phyloP scores from a whole-genome alignment of 805 yeast genomes.

The Barnettozyma siamensis region DNA sequence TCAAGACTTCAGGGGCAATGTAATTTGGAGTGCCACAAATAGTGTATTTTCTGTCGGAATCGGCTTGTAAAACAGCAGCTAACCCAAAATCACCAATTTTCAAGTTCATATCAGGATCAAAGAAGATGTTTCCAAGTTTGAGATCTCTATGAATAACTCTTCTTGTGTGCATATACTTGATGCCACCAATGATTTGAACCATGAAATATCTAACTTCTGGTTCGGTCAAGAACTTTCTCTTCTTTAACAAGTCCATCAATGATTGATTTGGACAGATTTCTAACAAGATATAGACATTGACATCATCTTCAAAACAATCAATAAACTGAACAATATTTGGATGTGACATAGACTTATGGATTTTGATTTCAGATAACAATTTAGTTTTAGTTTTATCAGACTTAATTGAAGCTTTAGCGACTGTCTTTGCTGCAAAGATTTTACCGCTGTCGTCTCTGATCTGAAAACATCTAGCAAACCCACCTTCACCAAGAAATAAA shows the following conservation, averaged over 20 bases:
- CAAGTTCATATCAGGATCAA: constrained; percentile 89
- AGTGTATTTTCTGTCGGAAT: constrained; percentile 76
- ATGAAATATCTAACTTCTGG: constrained; percentile 87
- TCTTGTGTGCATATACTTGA: constrained; percentile 85
- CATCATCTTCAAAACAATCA: constrained; percentile 96
- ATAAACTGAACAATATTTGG: constrained; percentile 86
- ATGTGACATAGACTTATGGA: constrained; percentile 86
- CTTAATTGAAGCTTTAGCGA: constrained; percentile 90
- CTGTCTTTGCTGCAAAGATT: constrained; percentile 93
- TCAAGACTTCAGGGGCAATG: constrained; percentile 95
- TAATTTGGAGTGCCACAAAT: constrained; percentile 99
- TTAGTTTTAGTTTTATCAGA: constrained; percentile 81
- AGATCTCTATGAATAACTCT: constrained; percentile 94
- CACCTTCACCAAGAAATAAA: constrained; percentile 91
- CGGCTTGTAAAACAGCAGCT: constrained; percentile 83
- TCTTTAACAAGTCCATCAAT: constrained; percentile 83
- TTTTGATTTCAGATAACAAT: constrained; percentile 87
- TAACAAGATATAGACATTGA: constrained; percentile 84
- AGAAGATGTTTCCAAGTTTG: constrained; percentile 91
- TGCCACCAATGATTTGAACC: constrained; percentile 92
- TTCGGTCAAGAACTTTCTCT: constrained; percentile 79
- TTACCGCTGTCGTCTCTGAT: constrained; percentile 86
- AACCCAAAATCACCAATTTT: constrained; percentile 97
- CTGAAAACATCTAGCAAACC: constrained; percentile 97
- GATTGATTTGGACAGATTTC: constrained; percentile 96